Percentiles rank a stretch among this genome's conserved stretches.
Evolutionary conservation across 2,329 filamentous ascomycete genomes (phyloP).

Genomic region (Tolypocladium pustulatum): DNA sequence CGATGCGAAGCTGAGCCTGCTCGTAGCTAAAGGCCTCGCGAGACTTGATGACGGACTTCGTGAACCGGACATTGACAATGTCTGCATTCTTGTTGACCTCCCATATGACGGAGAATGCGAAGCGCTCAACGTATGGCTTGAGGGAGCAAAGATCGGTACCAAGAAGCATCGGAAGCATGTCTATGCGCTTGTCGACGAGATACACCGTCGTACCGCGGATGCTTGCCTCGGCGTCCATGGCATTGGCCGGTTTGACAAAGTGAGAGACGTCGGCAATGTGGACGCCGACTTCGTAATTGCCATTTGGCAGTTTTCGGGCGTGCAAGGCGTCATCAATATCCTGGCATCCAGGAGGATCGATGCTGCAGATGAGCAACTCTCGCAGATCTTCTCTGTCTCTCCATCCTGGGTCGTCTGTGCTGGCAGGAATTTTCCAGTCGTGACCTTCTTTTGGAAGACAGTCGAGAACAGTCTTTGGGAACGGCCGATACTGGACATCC

Average conservation of each 20-base stretch:
- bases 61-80: constrained; percentile 77
- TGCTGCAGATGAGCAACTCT: constrained; percentile 85
- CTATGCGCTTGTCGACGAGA: constrained; percentile 96
- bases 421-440: constrained; percentile 83
- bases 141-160: constrained; percentile 94
- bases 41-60: constrained; percentile 95
- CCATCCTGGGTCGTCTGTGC: constrained; percentile 76
- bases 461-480: constrained; percentile 90
- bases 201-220: constrained; percentile 94
- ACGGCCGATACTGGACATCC: constrained; percentile 95
- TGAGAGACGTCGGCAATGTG: constrained; percentile 99
- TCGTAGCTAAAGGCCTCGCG: constrained; percentile 97
- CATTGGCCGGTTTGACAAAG: constrained; percentile 93
- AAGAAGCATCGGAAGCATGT: constrained; percentile 95
- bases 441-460: constrained; percentile 87
- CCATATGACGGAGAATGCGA: constrained; percentile 79
- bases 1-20: constrained; percentile 86
- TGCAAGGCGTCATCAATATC: constrained; percentile 98
- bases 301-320: constrained; percentile 73
- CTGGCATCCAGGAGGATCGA: constrained; percentile 90
- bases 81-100: constrained; percentile 80
- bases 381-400: constrained; percentile 73
- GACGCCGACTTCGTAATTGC: constrained; percentile 91
- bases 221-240: constrained; percentile 94
- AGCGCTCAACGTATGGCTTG: constrained; percentile 95